Evolutionary conservation across 1,139 yeast genomes (phyloP).

Genomic region (Zygosaccharomyces sapae): DNA sequence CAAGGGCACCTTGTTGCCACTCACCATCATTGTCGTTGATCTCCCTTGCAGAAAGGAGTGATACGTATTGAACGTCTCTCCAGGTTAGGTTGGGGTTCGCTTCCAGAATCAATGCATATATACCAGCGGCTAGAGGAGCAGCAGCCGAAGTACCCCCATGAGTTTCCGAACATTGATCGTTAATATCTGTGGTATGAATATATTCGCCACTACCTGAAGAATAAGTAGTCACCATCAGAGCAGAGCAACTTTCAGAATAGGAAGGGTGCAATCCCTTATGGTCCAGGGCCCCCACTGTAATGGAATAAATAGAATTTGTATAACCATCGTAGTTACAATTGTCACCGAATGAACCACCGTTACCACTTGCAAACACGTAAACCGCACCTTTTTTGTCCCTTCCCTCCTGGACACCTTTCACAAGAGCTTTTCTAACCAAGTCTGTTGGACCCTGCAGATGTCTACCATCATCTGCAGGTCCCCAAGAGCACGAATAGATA

Average conservation of each 20-base stretch:
- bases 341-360: constrained; percentile 80
- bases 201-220: constrained; percentile 88
- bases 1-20: constrained; percentile 60
- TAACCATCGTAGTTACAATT: constrained; percentile 97
- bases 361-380: constrained; percentile 95
- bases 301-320: constrained; percentile 91
- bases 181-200: constrained; percentile 86
- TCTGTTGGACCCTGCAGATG: constrained; percentile 81
- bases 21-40: constrained; percentile 62
- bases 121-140: constrained; percentile 96
- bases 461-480: constrained; percentile 90
- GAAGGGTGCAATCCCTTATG: constrained; percentile 78
- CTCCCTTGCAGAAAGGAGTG: constrained; percentile 69
- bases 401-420: constrained; percentile 83
- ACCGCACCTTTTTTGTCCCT: constrained; percentile 77
- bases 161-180: constrained; percentile 58
- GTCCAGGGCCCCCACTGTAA: constrained; percentile 93
- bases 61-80: constrained; percentile 90
- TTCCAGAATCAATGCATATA: constrained; percentile 74
- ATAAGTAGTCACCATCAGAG: constrained; percentile 93
- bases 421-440: constrained; percentile 73
- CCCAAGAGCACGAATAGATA: constrained; percentile 98
- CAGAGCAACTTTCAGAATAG: constrained; percentile 90
- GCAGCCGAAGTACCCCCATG: constrained; percentile 99
- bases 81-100: constrained; percentile 86